Evolutionary conservation across 2,329 filamentous ascomycete genomes (phyloP).

Genomic region (Aschersonia sp.): DNA sequence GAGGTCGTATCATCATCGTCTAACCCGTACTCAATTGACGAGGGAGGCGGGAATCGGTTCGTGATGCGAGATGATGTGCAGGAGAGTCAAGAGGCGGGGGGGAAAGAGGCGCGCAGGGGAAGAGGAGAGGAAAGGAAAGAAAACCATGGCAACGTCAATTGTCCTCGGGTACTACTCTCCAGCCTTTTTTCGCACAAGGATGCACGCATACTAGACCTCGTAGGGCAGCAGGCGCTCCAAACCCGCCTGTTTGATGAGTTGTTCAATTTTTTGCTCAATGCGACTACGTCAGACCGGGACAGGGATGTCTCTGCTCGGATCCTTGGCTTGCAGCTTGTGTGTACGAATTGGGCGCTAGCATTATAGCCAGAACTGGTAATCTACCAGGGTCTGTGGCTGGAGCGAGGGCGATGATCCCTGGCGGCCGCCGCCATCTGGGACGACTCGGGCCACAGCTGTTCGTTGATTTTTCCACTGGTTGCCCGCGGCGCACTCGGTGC

Average conservation of each 20-base stretch:
- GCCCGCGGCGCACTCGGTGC: not conserved
- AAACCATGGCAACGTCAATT: not conserved
- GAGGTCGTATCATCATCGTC: not conserved
- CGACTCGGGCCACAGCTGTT: too few species aligned
- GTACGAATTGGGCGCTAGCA: not conserved
- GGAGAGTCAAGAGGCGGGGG: not conserved
- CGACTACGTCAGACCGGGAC: not conserved
- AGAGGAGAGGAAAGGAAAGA: not conserved
- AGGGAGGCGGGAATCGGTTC: not conserved
- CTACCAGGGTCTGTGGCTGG: not conserved
- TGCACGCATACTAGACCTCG: not conserved
- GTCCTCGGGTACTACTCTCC: not conserved
- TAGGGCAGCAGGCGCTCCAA: not conserved
- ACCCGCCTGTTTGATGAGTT: not conserved
- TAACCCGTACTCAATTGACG: not conserved
- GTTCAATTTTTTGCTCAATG: not conserved
- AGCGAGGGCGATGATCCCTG: not conserved
- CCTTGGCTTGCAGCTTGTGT: not conserved
- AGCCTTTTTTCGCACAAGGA: not conserved
- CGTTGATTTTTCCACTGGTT: not conserved
- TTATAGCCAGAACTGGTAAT: not conserved
- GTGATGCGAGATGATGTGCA: not conserved
- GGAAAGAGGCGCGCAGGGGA: not conserved
- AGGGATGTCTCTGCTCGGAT: not conserved
- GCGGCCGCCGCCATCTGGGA: too few species aligned